phyloP scores from a whole-genome alignment of 1,284 basidiomycete species.

The Cerrena zonata region DNA sequence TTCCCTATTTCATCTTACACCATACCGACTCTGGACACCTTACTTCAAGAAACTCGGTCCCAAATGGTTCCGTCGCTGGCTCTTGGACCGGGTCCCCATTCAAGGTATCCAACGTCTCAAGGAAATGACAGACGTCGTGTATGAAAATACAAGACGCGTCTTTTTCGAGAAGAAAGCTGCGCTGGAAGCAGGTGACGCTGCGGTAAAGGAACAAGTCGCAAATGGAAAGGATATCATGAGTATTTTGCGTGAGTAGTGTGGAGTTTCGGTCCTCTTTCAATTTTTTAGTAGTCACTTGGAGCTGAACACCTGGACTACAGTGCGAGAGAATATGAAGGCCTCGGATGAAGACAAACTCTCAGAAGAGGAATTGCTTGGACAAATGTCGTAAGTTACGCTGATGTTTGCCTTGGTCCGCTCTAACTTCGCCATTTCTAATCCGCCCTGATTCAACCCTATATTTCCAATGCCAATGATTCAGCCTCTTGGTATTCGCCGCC shows the following conservation, averaged over 20 bases:
- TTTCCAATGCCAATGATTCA: not conserved
- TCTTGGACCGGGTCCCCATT: conserved; percentile 27
- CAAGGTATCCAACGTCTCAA: conserved; percentile 27
- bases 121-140: conserved; percentile 30
- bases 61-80: conserved; percentile 5
- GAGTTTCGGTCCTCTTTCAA: not conserved
- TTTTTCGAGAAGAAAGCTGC: conserved; percentile 29
- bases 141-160: conserved; percentile 31
- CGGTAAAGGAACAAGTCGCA: conserved; percentile 25
- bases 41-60: conserved; percentile 1
- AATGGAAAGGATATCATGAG: conserved; percentile 43
- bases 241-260: conserved; percentile 32
- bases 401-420: not conserved
- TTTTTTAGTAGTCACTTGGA: not conserved
- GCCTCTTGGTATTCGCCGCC: conserved; percentile 16
- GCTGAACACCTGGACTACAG: conserved; percentile 6
- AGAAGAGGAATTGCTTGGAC: conserved; percentile 22
- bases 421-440: not conserved
- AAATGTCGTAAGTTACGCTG: conserved; percentile 21
- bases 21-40: conserved; percentile 1
- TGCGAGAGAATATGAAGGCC: conserved; percentile 23
- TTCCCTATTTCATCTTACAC: not conserved
- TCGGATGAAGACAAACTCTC: conserved; percentile 16
- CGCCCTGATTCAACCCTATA: not conserved
- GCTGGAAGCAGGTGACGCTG: conserved; percentile 18